phyloP scores from a whole-genome alignment of 805 yeast species.

The Teunomyces atbi region DNA sequence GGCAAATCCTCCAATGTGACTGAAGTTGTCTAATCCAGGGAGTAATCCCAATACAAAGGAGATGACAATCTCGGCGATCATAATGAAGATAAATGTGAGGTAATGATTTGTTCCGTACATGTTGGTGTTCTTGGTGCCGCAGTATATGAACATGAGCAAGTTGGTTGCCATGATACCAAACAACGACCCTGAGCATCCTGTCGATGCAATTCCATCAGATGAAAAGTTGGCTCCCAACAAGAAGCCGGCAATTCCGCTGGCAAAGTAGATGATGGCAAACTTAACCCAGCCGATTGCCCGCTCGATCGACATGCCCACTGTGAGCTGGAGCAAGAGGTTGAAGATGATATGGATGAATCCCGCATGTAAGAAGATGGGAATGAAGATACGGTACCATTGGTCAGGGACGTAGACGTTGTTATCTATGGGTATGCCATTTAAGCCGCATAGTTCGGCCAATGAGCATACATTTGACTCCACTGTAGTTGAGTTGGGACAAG shows the following conservation, averaged over 20 bases:
- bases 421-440: conserved; percentile 44
- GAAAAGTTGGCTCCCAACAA: conserved; percentile 68
- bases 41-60: conserved; percentile 62
- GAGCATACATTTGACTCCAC: conserved; percentile 54
- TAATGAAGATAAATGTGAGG: conserved; percentile 41
- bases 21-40: conserved; percentile 74
- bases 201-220: conserved; percentile 62
- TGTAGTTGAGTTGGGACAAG: conserved; percentile 68
- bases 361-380: conserved; percentile 74
- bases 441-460: conserved; percentile 59
- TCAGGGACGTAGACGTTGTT: conserved; percentile 42
- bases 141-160: conserved; percentile 51
- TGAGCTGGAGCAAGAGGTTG: conserved; percentile 58
- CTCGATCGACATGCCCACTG: conserved; percentile 63
- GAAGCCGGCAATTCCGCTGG: conserved; percentile 66
- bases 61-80: conserved; percentile 56
- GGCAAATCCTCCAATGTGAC: conserved; percentile 74
- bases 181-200: conserved; percentile 71
- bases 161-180: conserved; percentile 69
- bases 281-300: conserved; percentile 53
- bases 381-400: conserved; percentile 68
- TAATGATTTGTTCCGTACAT: conserved; percentile 47
- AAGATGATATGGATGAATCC: conserved; percentile 68
- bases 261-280: conserved; percentile 53
- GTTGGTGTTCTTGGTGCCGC: conserved; percentile 50